phyloP scores from a whole-genome alignment of 257 asterid genomes.

The Solanum verrucosum region DNA sequence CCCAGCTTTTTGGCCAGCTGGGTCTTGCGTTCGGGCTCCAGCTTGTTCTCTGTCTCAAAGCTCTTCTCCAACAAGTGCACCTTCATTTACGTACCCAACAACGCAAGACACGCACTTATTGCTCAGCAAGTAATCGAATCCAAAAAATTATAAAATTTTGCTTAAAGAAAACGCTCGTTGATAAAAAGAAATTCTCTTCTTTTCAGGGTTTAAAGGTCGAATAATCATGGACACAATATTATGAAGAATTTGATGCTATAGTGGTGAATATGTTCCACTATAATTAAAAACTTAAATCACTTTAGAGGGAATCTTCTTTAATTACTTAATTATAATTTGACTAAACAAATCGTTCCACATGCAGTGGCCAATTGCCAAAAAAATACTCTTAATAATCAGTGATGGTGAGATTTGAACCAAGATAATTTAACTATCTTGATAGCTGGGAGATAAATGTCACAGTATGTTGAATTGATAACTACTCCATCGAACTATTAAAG shows the following conservation, averaged over 20 bases:
- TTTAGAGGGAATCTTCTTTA: not conserved
- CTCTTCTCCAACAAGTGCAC: constrained; percentile 94
- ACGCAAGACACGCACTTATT: not conserved
- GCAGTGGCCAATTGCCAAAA: not conserved
- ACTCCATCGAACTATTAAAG: not conserved
- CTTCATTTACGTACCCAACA: constrained; percentile 21
- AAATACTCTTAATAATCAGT: too few relatives aligned
- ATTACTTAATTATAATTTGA: not conserved
- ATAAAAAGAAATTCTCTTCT: not conserved
- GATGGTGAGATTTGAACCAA: not conserved
- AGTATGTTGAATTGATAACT: not conserved
- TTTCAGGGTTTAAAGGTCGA: not conserved
- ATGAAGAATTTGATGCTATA: not conserved
- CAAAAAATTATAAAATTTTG: not conserved
- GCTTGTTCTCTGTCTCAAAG: constrained; percentile 91
- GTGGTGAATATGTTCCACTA: not conserved
- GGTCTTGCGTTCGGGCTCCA: constrained; percentile 91
- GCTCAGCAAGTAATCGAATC: not conserved
- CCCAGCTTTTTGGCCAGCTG: constrained; percentile 91
- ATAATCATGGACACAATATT: not conserved
- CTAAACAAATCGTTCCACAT: not conserved
- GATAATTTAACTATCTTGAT: not conserved
- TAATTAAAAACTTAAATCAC: not conserved
- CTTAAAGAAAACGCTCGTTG: not conserved
- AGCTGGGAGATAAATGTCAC: not conserved